Base-by-base conservation (phyloP, 768 basidiomycete species). In the Exsudoporus frostii region DNA sequence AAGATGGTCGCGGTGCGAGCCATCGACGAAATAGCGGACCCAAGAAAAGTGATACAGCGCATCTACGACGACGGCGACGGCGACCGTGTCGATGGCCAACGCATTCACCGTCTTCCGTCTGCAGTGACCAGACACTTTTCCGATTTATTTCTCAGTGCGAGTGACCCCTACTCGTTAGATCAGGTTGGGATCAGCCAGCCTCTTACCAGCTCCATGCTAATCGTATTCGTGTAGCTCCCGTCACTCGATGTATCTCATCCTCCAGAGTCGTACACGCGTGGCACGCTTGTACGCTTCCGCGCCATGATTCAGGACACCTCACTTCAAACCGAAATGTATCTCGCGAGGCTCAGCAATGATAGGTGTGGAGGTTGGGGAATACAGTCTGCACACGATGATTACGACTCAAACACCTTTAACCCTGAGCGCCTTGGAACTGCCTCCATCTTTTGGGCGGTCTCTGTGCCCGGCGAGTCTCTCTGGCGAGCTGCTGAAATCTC, bases 241-340 rank as follows among this genome's bases (percentile, higher is more conserved):
- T 57, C 70, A 7, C 75, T 90, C 32, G 72, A 77, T 64, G 62
- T 77, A 11, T 59, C 63, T 5, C 61, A 69, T 47, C 80, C 85
- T 11, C 82, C 83, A 34, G 73, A 78, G 25, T 70, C 71, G 3
- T 77, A 82, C 60, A 64, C 65, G 10, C 71, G 77, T 54, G 73
- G 83, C n/a, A 70, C 81, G 0, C 76, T 92, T 5, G 86, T 92
- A 4, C 75, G 79, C 19, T 91, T 92, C 66, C 78, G 81, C 30
- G 85, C 79, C 24, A 89, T 92, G 86, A 76, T 92, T 29, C 91
- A 93, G 66, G 90, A 92, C 63, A 90, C 88, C 2, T 88, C 89
- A 3, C 64, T 79, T 17, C 82, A 86, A 6, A 79, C 81, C 0
- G 87, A 91, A 64, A 74, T 93, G 56, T 92, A 92, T 67, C 73